phyloP scores from a whole-genome alignment of 75 land plant species.

The Cupressus sempervirens region DNA sequence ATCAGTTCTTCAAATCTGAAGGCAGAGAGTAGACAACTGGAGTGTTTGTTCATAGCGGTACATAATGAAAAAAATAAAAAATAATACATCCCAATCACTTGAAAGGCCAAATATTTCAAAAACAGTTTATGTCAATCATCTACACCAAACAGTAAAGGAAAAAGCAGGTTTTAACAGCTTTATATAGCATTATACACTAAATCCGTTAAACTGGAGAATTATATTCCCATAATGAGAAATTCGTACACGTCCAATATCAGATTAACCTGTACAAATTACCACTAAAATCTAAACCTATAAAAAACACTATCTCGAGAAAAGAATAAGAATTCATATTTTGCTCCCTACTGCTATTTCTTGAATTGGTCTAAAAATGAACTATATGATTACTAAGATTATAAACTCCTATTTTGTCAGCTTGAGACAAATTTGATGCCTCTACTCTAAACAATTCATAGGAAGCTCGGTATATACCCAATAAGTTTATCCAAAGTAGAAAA shows the following conservation, averaged over 20 bases:
- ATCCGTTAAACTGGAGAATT: neutral
- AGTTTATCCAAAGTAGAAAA: neutral
- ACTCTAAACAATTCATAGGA: neutral
- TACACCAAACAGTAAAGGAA: neutral
- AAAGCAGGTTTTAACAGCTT: neutral
- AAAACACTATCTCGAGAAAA: neutral
- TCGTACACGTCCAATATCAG: neutral
- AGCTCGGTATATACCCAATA: neutral
- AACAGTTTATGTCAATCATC: neutral
- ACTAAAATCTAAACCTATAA: neutral
- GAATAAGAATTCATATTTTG: neutral
- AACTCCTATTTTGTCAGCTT: neutral
- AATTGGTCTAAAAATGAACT: neutral
- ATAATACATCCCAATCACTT: neutral
- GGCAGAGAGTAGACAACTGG: neutral
- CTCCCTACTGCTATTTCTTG: neutral
- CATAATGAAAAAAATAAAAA: neutral
- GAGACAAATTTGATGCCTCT: neutral
- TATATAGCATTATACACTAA: neutral
- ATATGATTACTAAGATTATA: neutral
- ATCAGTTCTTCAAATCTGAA: neutral
- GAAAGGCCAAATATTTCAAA: neutral
- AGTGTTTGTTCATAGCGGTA: neutral
- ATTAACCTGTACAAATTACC: neutral
- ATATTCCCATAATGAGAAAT: neutral